Evolutionary conservation across 139 green algal genomes (phyloP).

Genomic region (Limnomonas spitsbergensis): DNA sequence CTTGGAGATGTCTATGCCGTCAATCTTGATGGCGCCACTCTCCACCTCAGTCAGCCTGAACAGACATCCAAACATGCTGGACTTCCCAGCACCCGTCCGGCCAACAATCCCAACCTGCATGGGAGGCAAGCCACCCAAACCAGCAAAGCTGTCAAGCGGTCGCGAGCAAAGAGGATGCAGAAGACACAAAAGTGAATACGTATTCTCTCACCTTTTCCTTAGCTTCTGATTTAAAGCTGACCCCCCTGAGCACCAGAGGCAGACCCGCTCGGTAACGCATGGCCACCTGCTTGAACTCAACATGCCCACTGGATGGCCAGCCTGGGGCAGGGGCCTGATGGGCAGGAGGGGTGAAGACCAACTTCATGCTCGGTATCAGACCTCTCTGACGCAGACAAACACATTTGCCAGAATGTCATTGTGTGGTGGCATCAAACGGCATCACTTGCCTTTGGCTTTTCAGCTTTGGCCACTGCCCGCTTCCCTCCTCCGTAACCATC

Average conservation of each 20-base stretch:
- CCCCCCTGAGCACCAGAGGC: slow-evolving; percentile 77
- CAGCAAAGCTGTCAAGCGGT: slow-evolving; percentile 1
- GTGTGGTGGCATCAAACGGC: background rate
- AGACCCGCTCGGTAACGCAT: slow-evolving; percentile 61
- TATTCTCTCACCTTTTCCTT: slow-evolving; percentile 7
- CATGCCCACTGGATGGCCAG: slow-evolving; percentile 52
- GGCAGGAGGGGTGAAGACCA: background rate
- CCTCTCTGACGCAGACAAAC: background rate
- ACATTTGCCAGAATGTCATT: too few relatives aligned
- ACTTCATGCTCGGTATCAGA: too few relatives aligned
- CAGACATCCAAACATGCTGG: slow-evolving; percentile 63
- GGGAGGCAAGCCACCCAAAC: too few relatives aligned
- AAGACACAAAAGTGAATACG: background rate
- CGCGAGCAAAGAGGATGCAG: background rate
- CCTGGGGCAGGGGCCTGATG: slow-evolving; percentile 22
- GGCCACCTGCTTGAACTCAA: slow-evolving; percentile 52
- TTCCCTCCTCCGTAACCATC: too few relatives aligned
- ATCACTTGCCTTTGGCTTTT: too few relatives aligned
- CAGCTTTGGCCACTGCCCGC: too few relatives aligned
- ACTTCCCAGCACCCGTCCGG: slow-evolving; percentile 57
- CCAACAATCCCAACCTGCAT: slow-evolving; percentile 15
- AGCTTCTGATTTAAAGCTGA: slow-evolving; percentile 41
- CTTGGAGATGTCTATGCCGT: slow-evolving; percentile 24
- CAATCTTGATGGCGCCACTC: slow-evolving; percentile 7
- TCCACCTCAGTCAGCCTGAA: slow-evolving; percentile 53